Evolutionary conservation across 805 yeast genomes (phyloP).

Genomic region (Babjeviella inositovora): DNA sequence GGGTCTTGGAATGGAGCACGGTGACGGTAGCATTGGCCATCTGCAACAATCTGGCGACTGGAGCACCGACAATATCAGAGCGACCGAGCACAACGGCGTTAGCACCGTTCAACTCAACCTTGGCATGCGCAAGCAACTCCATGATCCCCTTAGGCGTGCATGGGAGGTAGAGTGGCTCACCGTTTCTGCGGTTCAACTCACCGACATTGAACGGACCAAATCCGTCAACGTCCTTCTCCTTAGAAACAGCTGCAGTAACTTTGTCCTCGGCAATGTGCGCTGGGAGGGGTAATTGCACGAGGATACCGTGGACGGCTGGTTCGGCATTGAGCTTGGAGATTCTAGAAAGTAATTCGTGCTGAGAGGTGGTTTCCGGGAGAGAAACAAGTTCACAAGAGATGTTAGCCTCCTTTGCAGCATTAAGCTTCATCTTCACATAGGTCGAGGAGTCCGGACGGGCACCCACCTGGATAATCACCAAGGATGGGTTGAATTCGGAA

Average conservation of each 20-base stretch:
- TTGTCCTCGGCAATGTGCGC: slow-evolving; percentile 49
- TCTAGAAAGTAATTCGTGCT: slow-evolving; percentile 34
- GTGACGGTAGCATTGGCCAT: slow-evolving; percentile 68
- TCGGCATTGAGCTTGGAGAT: slow-evolving; percentile 44
- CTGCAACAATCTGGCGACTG: slow-evolving; percentile 56
- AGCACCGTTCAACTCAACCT: slow-evolving; percentile 41
- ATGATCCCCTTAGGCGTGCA: slow-evolving; percentile 79
- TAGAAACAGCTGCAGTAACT: slow-evolving; percentile 50
- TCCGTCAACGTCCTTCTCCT: slow-evolving; percentile 71
- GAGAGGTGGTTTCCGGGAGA: slow-evolving; percentile 38
- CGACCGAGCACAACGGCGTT: slow-evolving; percentile 77
- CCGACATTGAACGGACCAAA: slow-evolving; percentile 69
- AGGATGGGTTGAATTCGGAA: slow-evolving; percentile 44
- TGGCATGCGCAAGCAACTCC: slow-evolving; percentile 40
- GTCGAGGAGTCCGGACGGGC: slow-evolving; percentile 66
- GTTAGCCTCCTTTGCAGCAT: slow-evolving; percentile 61
- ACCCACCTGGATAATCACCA: slow-evolving; percentile 68
- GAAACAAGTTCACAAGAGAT: slow-evolving; percentile 44
- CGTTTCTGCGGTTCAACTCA: slow-evolving; percentile 59
- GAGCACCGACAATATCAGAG: slow-evolving; percentile 77
- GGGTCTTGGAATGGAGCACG: slow-evolving; percentile 52
- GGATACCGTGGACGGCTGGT: slow-evolving; percentile 47
- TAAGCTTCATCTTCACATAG: slow-evolving; percentile 66
- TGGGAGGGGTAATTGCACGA: slow-evolving; percentile 71
- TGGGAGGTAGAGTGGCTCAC: slow-evolving; percentile 56